Evolutionary conservation across 2,329 filamentous ascomycete species (phyloP).

Genomic region (Pestalotiopsis sp.): DNA sequence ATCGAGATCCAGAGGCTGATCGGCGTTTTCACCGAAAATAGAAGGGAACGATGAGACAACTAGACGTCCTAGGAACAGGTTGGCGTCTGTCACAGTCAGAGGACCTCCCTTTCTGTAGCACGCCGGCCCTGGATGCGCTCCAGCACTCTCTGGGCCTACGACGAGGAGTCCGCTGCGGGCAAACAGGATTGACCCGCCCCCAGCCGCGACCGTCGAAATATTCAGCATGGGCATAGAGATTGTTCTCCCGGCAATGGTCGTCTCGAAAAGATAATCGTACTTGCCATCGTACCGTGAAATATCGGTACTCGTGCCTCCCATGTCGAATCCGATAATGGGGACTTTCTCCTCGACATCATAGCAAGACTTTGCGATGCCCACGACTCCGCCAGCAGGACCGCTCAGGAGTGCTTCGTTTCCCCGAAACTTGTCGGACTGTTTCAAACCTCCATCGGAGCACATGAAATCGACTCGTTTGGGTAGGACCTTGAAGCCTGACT

Average conservation of each 20-base stretch:
- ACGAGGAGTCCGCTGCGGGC: constrained; percentile 72
- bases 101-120: constrained; percentile 73
- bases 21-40: constrained; percentile 70
- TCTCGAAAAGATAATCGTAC: constrained; percentile 62
- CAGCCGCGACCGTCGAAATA: constrained; percentile 69
- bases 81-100: constrained; percentile 73
- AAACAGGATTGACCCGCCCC: constrained; percentile 56
- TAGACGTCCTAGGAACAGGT: constrained; percentile 64
- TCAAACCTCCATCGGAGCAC: constrained; percentile 53
- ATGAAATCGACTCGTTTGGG: constrained; percentile 67
- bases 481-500: constrained; percentile 62
- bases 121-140: constrained; percentile 71
- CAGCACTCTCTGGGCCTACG: constrained; percentile 53
- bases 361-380: constrained; percentile 13
- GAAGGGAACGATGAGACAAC: constrained; percentile 69
- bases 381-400: constrained; percentile 14
- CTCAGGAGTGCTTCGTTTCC: constrained; percentile 59
- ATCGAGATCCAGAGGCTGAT: constrained; percentile 49
- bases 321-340: constrained; percentile 66
- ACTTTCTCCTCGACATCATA: constrained; percentile 8
- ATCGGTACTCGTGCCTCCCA: constrained; percentile 73
- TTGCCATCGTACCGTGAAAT: constrained; percentile 64
- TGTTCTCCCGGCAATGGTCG: constrained; percentile 68
- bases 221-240: constrained; percentile 72
- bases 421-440: constrained; percentile 91